Percentiles rank a stretch among this genome's conserved stretches.
These are phyloP conservation scores for Gynandropsis gynandra DNA, from an alignment of 345 rosid genomes.

Conservation along the genomic window DNA sequence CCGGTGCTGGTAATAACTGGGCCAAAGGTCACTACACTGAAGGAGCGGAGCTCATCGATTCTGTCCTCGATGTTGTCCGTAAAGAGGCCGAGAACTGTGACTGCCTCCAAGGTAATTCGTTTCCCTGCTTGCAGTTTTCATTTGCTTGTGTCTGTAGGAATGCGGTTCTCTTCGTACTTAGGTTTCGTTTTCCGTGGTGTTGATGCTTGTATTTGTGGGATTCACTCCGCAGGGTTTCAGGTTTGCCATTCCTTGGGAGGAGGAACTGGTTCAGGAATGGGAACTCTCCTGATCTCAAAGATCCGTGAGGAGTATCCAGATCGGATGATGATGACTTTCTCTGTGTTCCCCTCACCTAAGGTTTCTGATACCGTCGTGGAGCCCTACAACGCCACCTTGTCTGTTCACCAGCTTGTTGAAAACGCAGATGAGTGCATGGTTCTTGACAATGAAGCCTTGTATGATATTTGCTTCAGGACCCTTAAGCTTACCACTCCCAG, in stretches of 20 bases:
- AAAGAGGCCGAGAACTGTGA: slow-evolving; percentile 10
- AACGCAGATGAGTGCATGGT: slow-evolving; percentile 47
- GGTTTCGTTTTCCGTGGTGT: background rate
- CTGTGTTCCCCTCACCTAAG: slow-evolving; percentile 42
- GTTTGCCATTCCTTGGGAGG: slow-evolving; percentile 47
- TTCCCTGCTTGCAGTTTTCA: background rate
- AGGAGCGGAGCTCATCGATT: background rate
- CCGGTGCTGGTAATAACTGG: background rate
- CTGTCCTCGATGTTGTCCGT: background rate
- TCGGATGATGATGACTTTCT: slow-evolving; percentile 48
- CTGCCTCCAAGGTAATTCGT: background rate
- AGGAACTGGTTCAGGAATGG: slow-evolving; percentile 46
- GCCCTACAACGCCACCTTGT: slow-evolving; percentile 46
- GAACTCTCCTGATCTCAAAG: slow-evolving; percentile 43
- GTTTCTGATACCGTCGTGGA: slow-evolving; percentile 46
- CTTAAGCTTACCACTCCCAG: slow-evolving; percentile 40
- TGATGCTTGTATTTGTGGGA: background rate
- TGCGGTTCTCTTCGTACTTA: background rate
- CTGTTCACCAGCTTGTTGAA: slow-evolving; percentile 43
- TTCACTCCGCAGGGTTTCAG: slow-evolving; percentile 29
- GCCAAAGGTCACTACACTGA: slow-evolving; percentile 1
- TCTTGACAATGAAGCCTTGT: slow-evolving; percentile 39
- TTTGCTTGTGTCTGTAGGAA: background rate
- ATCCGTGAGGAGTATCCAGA: slow-evolving; percentile 48
- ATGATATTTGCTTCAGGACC: slow-evolving; percentile 41